phyloP scores from a whole-genome alignment of 257 asterid species.

The Ballota nigra region DNA sequence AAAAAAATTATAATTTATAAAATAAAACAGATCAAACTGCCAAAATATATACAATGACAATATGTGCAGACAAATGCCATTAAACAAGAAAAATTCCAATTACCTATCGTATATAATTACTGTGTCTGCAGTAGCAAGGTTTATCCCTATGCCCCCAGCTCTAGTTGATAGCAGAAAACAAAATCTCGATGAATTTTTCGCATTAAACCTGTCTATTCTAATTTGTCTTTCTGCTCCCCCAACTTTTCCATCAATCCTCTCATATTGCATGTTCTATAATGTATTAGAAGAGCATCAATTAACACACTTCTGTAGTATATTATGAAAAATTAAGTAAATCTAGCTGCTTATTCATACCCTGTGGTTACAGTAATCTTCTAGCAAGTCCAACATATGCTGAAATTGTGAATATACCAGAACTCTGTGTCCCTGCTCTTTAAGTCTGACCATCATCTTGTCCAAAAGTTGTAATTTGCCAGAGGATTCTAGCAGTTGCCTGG shows the following conservation, averaged over 20 bases:
- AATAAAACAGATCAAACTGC: neutral
- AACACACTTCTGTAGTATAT: neutral
- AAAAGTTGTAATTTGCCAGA: conserved; percentile 94
- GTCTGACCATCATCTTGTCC: conserved; percentile 98
- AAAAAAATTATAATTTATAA: too few relatives aligned
- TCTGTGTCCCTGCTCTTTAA: conserved; percentile 94
- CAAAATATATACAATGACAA: conserved; percentile 1
- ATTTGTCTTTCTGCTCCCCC: conserved; percentile 95
- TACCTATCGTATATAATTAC: conserved; percentile 97
- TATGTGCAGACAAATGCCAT: conserved; percentile 8
- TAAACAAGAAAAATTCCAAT: conserved; percentile 16
- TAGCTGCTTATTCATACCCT: conserved; percentile 44
- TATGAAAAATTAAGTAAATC: conserved; percentile 18
- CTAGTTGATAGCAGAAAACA: conserved; percentile 97
- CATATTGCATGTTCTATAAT: conserved; percentile 81
- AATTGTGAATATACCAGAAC: conserved; percentile 91
- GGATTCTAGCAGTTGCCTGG: conserved; percentile 81
- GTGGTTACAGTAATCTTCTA: conserved; percentile 92
- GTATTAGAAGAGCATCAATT: conserved; percentile 26
- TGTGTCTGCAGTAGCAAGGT: conserved; percentile 99
- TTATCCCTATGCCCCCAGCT: conserved; percentile 98
- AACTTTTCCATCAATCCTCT: conserved; percentile 96
- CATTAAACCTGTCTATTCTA: conserved; percentile 96
- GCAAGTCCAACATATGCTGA: conserved; percentile 92
- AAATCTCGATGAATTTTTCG: conserved; percentile 89